These are phyloP conservation scores for Tilletiaria anomala DNA, from an alignment of 1,284 basidiomycete species.

Conservation along the genomic window DNA sequence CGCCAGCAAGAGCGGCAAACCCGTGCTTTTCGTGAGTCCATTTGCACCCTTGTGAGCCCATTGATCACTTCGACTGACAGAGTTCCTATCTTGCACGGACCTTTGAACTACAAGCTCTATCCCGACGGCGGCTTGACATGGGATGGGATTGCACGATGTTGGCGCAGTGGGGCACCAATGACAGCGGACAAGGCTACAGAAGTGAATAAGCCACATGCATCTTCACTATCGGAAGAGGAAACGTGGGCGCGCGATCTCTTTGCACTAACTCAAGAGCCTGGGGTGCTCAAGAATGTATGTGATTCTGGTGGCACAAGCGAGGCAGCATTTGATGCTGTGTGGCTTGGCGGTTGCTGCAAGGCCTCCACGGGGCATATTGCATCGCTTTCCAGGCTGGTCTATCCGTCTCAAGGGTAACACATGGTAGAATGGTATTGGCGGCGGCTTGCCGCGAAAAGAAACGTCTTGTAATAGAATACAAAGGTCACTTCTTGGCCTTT, in stretches of 20 bases:
- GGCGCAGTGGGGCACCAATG: not conserved
- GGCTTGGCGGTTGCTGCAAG: conserved; percentile 1
- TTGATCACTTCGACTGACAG: not conserved
- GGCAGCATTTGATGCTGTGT: too few species aligned
- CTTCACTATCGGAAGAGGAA: not conserved
- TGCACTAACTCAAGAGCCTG: not conserved
- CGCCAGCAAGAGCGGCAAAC: too few species aligned
- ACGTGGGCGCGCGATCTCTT: not conserved
- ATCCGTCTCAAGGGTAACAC: too few species aligned
- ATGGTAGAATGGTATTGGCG: too few species aligned
- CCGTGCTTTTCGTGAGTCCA: conserved; percentile 17
- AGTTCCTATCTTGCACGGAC: too few species aligned
- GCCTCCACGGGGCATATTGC: not conserved
- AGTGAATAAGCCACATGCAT: too few species aligned
- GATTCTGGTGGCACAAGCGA: not conserved
- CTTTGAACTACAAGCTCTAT: conserved; percentile 10
- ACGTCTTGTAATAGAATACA: too few species aligned
- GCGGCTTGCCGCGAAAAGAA: too few species aligned
- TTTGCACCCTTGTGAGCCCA: not conserved
- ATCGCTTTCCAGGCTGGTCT: too few species aligned
- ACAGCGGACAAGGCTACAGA: not conserved
- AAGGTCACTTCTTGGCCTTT: too few species aligned
- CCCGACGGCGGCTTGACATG: conserved; percentile 31
- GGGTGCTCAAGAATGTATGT: too few species aligned
- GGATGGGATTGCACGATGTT: conserved; percentile 8